Evolutionary conservation across 2,329 filamentous ascomycete species (phyloP), one percentile per base, ranked within the genome.

Genomic region (Helotiales sp.): DNA sequence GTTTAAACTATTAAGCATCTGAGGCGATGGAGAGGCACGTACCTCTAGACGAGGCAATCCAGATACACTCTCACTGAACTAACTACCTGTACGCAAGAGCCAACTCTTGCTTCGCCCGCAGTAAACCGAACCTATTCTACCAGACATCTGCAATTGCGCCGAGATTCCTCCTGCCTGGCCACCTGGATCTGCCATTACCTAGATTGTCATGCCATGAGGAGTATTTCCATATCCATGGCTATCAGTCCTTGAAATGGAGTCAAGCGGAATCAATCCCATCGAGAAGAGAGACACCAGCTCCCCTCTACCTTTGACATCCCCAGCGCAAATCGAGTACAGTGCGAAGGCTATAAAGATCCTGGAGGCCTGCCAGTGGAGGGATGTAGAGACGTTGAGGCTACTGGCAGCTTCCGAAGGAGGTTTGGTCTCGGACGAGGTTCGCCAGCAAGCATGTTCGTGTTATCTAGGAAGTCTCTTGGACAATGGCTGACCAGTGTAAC

Each of bases 361-460:
- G 22, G 81, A 84, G 52, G 91, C 91, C 32, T 93, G 90, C 79
- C 81, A 80, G 69, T 80, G 79, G 74, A 82, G 79, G 61, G 85
- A 93, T 75, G 78, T 90, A 40, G 78, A 83, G 40, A 79, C 80
- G 50, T 82, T 93, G 64, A 82, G 85, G 68, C 75, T 75, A 13
- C 81, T 91, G 68, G 90, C 91, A 45, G 84, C 86, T 61, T 87
- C 87, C 1, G 80, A 82, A 62, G 90, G 89, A n/a, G 91, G 91
- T 20, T 84, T 93, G 69, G 76, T 93, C 64, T 84, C 83, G 22
- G 91, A 93, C 77, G 80, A 83, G 30, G 79, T 96, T 70, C 90
- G 94, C 72, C 86, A 87, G 75, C 81, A 83, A 78, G 93, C 92
- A 72, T 97, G 95, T 96, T 86, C 80, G 92, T 87, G 37, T 69